These are phyloP conservation scores for Aurinia saxatilis DNA, from an alignment of 345 rosid genomes.

Conservation along the genomic window DNA sequence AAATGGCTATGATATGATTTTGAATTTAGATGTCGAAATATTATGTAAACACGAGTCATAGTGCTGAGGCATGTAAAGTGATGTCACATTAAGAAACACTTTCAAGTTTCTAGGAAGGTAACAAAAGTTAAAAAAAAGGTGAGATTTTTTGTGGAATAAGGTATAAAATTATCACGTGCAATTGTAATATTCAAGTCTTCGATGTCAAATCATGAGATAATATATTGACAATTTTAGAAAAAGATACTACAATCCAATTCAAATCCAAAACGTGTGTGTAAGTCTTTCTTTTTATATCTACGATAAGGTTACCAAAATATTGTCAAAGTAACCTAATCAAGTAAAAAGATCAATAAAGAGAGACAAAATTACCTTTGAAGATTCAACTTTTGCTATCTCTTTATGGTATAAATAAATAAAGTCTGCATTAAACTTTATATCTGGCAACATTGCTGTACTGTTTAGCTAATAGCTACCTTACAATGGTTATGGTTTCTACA, in stretches of 20 bases:
- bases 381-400: background rate
- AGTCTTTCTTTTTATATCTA: constrained; percentile 18
- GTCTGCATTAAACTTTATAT: constrained; percentile 15
- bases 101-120: constrained; percentile 8
- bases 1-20: constrained; percentile 14
- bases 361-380: background rate
- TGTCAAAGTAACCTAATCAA: constrained; percentile 4
- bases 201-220: constrained; percentile 17
- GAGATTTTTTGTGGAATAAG: background rate
- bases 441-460: constrained; percentile 12
- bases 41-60: constrained; percentile 1
- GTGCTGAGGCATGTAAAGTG: constrained; percentile 16
- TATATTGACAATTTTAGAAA: background rate
- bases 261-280: constrained; percentile 3
- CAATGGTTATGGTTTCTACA: constrained; percentile 6
- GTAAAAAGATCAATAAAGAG: background rate
- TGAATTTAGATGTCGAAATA: background rate
- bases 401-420: background rate
- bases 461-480: constrained; percentile 2
- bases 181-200: constrained; percentile 7
- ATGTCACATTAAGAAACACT: constrained; percentile 22
- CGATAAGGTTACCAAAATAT: constrained; percentile 14
- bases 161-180: constrained; percentile 13
- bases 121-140: background rate
- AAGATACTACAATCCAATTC: constrained; percentile 7